Conservation (phyloP, 208 protist species). For the Leishmania turanica region DNA sequence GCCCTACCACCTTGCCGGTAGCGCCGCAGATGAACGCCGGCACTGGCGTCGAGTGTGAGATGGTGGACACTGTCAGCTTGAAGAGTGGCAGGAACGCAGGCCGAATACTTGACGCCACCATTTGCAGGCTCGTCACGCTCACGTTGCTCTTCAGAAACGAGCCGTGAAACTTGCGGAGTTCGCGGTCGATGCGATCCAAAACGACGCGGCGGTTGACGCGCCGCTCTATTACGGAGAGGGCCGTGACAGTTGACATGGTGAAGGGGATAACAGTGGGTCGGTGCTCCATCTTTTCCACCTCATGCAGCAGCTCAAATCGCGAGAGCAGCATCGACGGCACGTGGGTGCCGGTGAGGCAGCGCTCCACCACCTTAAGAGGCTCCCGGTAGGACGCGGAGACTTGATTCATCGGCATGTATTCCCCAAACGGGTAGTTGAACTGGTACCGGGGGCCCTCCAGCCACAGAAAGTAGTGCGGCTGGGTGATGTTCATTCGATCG, state of each 20-base stretch:
- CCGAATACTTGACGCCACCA: constrained; percentile 67
- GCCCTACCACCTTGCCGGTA: constrained; percentile 84
- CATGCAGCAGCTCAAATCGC: constrained; percentile 82
- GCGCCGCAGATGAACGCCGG: constrained; percentile 86
- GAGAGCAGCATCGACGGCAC: constrained; percentile 90
- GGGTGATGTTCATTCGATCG: constrained; percentile 77
- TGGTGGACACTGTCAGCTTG: constrained; percentile 70
- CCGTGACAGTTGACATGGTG: constrained; percentile 87
- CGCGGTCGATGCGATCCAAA: constrained; percentile 71
- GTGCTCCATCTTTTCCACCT: constrained; percentile 68
- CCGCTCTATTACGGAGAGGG: constrained; percentile 74
- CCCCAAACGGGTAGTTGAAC: constrained; percentile 89
- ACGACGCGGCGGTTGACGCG: constrained; percentile 67
- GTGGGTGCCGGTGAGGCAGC: constrained; percentile 73
- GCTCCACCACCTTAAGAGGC: constrained; percentile 69
- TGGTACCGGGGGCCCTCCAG: constrained; percentile 83
- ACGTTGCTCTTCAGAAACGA: constrained; percentile 83
- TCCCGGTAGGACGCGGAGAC: constrained; percentile 84
- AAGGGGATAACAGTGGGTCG: constrained; percentile 79
- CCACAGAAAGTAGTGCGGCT: constrained; percentile 83
- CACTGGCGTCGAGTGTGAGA: constrained; percentile 41
- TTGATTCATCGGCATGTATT: constrained; percentile 83
- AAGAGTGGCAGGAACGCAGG: constrained; percentile 88
- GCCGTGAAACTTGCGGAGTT: constrained; percentile 89
- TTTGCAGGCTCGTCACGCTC: constrained; percentile 56